A percentile compares a stretch with the other conserved stretches of the same genome.
These are phyloP conservation scores for Didymella lethalis DNA, from an alignment of 2,329 filamentous ascomycete species.

Conservation along the genomic window DNA sequence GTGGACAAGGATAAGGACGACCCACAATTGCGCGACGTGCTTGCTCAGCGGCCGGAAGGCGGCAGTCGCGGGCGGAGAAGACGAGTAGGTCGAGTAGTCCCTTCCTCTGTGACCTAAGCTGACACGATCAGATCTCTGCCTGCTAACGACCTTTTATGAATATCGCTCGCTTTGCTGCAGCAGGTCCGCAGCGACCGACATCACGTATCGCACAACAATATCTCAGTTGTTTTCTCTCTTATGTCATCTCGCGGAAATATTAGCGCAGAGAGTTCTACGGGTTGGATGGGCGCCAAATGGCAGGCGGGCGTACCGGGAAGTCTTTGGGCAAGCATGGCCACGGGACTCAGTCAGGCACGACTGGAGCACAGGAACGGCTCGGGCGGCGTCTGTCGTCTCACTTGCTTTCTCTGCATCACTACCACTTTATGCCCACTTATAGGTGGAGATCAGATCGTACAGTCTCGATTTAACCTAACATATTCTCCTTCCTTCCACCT, in stretches of 20 bases:
- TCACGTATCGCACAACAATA: neutral
- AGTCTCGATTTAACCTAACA: neutral
- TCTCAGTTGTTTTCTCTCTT: neutral
- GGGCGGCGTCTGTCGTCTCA: slow-evolving; percentile 4
- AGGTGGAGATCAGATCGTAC: neutral
- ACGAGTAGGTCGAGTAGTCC: slow-evolving; percentile 55
- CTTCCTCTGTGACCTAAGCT: neutral
- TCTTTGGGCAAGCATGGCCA: slow-evolving; percentile 9
- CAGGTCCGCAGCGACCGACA: neutral
- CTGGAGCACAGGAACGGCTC: slow-evolving; percentile 10
- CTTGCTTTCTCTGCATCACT: slow-evolving; percentile 1
- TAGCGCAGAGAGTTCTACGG: slow-evolving; percentile 13
- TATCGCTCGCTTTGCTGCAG: neutral
- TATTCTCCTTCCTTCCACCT: neutral
- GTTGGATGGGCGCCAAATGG: slow-evolving; percentile 6
- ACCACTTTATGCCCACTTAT: neutral
- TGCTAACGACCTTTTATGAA: slow-evolving; percentile 6
- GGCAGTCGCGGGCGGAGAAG: slow-evolving; percentile 80
- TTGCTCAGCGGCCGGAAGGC: slow-evolving; percentile 85
- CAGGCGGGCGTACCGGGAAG: slow-evolving; percentile 15
- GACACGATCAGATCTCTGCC: slow-evolving; percentile 11
- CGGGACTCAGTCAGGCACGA: slow-evolving; percentile 3
- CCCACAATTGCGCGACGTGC: slow-evolving; percentile 77
- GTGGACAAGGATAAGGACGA: slow-evolving; percentile 90
- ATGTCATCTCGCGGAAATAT: slow-evolving; percentile 9